phyloP scores from a whole-genome alignment of 768 basidiomycete species.

The Phylloporus rhodoxanthus region DNA sequence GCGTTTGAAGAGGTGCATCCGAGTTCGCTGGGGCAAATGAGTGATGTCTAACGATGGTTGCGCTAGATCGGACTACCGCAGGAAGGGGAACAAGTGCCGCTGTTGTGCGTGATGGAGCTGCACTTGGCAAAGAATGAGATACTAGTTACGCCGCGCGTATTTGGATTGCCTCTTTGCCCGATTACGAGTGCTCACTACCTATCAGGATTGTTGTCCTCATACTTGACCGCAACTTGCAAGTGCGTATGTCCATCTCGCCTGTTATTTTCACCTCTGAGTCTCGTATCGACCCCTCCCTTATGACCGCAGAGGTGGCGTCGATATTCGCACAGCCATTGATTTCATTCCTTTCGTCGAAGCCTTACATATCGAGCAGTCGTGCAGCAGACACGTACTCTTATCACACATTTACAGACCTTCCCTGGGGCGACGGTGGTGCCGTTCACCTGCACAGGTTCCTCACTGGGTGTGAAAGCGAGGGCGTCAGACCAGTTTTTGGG shows the following conservation, averaged over 20 bases:
- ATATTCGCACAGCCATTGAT: conserved; percentile 83
- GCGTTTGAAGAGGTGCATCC: conserved; percentile 81
- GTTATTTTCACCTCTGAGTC: background rate
- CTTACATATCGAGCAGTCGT: conserved; percentile 56
- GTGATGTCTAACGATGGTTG: background rate
- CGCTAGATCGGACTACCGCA: conserved; percentile 74
- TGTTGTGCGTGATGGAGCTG: conserved; percentile 75
- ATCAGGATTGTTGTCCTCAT: conserved; percentile 79
- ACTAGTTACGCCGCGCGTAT: conserved; percentile 80
- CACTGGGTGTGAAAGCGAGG: conserved; percentile 79
- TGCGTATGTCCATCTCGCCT: conserved; percentile 21
- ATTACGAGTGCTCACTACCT: background rate
- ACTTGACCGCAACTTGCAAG: conserved; percentile 69
- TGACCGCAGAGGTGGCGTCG: conserved; percentile 54
- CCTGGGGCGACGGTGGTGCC: conserved; percentile 35
- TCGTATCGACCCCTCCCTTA: background rate
- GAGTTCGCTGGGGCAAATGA: background rate
- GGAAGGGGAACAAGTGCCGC: conserved; percentile 62
- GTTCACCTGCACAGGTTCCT: conserved; percentile 70
- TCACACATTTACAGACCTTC: conserved; percentile 56
- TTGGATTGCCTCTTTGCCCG: background rate
- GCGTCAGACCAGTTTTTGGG: conserved; percentile 85
- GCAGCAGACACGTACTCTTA: conserved; percentile 49
- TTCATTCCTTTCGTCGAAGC: conserved; percentile 59
- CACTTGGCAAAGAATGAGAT: conserved; percentile 66